These are phyloP conservation scores for Pythium oligandrum DNA, from an alignment of 352 stramenopile genomes.

Conservation along the genomic window DNA sequence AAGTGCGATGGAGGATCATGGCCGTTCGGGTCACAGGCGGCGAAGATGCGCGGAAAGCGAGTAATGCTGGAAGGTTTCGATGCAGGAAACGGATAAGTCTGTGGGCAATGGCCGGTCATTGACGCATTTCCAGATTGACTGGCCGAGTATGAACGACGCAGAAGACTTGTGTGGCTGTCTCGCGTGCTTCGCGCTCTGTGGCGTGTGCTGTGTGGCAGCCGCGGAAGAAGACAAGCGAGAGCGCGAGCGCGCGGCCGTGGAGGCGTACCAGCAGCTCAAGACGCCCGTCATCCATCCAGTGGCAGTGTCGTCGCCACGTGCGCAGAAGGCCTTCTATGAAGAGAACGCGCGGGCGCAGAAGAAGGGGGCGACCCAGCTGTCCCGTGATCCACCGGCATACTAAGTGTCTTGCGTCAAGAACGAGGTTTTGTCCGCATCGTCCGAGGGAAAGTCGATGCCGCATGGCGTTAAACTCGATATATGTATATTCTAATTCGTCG, in stretches of 20 bases:
- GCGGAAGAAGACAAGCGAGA: slow-evolving; percentile 80
- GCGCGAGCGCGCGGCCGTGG: slow-evolving; percentile 44
- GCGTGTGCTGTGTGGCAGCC: slow-evolving; percentile 69
- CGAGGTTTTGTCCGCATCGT: too few relatives aligned
- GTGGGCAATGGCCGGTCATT: too few relatives aligned
- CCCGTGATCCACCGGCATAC: too few relatives aligned
- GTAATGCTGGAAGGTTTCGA: too few relatives aligned
- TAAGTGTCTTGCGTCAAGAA: too few relatives aligned
- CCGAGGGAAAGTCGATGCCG: too few relatives aligned
- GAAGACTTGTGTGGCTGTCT: slow-evolving; percentile 77
- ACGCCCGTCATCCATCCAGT: slow-evolving; percentile 57
- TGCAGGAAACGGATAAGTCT: too few relatives aligned
- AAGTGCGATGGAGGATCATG: too few relatives aligned
- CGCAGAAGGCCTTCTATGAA: slow-evolving; percentile 30
- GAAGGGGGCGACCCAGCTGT: slow-evolving; percentile 5
- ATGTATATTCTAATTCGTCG: too few relatives aligned
- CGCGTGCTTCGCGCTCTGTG: slow-evolving; percentile 63
- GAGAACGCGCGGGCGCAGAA: slow-evolving; percentile 12
- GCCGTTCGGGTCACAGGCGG: too few relatives aligned
- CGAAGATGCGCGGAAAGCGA: neutral
- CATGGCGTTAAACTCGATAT: too few relatives aligned
- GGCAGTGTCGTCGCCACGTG: slow-evolving; percentile 36
- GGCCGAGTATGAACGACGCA: slow-evolving; percentile 53
- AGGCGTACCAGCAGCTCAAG: slow-evolving; percentile 36
- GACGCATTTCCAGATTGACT: neutral